Base-by-base conservation (phyloP, 257 asterid species). In the Ocimum tenuiflorum region DNA sequence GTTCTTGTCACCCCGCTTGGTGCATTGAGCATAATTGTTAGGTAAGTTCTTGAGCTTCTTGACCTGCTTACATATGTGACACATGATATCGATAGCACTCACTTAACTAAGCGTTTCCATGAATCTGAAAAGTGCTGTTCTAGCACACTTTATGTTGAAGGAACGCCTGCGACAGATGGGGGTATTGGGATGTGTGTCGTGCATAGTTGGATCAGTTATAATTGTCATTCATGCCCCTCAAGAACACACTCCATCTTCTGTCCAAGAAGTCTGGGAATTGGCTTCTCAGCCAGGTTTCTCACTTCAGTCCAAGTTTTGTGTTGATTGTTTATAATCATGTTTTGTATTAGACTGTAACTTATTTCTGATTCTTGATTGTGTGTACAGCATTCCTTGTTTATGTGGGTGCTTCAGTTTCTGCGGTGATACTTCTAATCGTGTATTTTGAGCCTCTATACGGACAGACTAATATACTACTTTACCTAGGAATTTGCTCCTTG, bases 1-100 rank as follows among this genome's bases (percentile, higher is more conserved):
- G 94, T 91, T 80, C 91, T 91, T 35, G 97, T 91, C 73, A 88
- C 97, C 33, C 97, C 96, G 15, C 88, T 88, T 29, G 97, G 97
- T 72, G 97, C 94, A 20, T 83, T 86, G 70, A 91, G 96, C 77
- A 91, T 88, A 69, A 88, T 91, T 50, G 81, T 91, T 60, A 91
- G 97, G 97, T 91, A 81, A 18, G 31, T 53, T 38, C 67, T 20
- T 13, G 29, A 29, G 43, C 45, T 29, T 47, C 45, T 60, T 9
- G 39, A 68, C 59, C 65, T 57, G 19, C 9, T 42, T 64, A 12
- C 13, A 39, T 68, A 54, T 24, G 11, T 31, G 60, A 60, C n/a
- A 52, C 6, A 64, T 19, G 43, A 45, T 36, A 23, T 38, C 56
- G 69, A 45, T 64, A 6, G 10, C 36, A 31, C 64, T 67, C 53